phyloP scores from a whole-genome alignment of 2,329 filamentous ascomycete genomes.

The Raffaelea deltoideospora region DNA sequence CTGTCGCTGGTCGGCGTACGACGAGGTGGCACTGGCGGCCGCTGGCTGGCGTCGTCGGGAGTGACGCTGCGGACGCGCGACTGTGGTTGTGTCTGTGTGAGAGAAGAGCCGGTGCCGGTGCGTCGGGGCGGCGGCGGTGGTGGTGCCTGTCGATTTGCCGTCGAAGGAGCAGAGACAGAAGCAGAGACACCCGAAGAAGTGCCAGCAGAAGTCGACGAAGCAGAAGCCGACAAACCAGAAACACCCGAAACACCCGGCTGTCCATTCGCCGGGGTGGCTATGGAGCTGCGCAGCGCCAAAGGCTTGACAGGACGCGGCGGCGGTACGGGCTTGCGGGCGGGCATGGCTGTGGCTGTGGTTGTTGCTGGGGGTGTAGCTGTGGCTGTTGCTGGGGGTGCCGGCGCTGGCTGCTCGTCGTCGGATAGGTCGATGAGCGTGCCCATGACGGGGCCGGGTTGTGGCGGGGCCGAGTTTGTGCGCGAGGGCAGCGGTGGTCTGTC shows the following conservation, averaged over 20 bases:
- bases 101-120: neutral
- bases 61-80: conserved; percentile 27
- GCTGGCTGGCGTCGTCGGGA: conserved; percentile 4
- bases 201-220: neutral
- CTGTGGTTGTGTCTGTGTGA: conserved; percentile 19
- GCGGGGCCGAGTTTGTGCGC: conserved; percentile 17
- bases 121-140: neutral
- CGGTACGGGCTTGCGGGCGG: conserved; percentile 19
- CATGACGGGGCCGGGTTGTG: conserved; percentile 26
- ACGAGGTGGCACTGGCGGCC: conserved; percentile 6
- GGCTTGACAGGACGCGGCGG: conserved; percentile 47
- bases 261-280: conserved; percentile 9
- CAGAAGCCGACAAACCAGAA: neutral
- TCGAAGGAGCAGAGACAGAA: neutral
- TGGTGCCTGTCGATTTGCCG: neutral
- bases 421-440: conserved; percentile 47
- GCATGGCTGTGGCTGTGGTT: neutral
- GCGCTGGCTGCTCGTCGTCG: conserved; percentile 25
- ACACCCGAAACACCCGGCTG: too few relatives aligned
- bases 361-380: neutral
- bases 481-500: neutral
- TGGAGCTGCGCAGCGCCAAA: conserved; percentile 29
- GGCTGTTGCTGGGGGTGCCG: neutral
- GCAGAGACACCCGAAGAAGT: neutral
- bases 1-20: conserved; percentile 1